Evolutionary conservation across 2,329 filamentous ascomycete species (phyloP).

Genomic region (Didymella exigua): DNA sequence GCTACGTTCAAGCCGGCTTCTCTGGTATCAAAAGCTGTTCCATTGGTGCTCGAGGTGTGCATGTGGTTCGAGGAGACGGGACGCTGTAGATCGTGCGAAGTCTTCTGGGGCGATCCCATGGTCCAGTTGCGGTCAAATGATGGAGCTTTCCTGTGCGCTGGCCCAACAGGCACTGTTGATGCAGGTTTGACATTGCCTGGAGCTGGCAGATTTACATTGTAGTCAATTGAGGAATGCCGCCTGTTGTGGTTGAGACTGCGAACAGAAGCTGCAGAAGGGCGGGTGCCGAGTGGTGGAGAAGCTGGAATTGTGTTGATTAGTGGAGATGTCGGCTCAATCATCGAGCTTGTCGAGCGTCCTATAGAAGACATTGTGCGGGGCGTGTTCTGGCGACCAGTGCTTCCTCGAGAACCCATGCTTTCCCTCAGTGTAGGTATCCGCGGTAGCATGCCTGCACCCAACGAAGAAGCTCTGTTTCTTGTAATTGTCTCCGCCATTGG

Average conservation of each 20-base stretch:
- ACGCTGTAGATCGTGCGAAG: constrained; percentile 33
- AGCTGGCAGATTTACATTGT: constrained; percentile 51
- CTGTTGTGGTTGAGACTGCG: constrained; percentile 82
- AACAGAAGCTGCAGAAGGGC: constrained; percentile 80
- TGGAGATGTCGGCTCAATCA: constrained; percentile 50
- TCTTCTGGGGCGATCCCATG: constrained; percentile 51
- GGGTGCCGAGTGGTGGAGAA: constrained; percentile 50
- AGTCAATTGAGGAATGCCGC: constrained; percentile 86
- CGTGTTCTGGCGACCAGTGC: constrained; percentile 32
- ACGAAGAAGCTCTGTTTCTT: constrained; percentile 55
- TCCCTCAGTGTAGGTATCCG: constrained; percentile 47
- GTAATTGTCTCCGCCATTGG: constrained; percentile 47
- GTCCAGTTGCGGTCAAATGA: constrained; percentile 67
- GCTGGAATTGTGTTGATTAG: constrained; percentile 52
- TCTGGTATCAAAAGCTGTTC: constrained; percentile 30
- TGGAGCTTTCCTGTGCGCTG: constrained; percentile 59
- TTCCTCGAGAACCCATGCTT: constrained; percentile 35
- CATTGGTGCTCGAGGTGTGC: constrained; percentile 40
- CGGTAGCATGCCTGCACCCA: constrained; percentile 45
- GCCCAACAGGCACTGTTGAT: constrained; percentile 25
- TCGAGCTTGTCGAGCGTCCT: constrained; percentile 34
- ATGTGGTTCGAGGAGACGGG: constrained; percentile 44
- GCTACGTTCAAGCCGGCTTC: constrained; percentile 44
- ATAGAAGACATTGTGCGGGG: constrained; percentile 43
- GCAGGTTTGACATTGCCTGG: constrained; percentile 33